Evolutionary conservation across 2,329 filamentous ascomycete species (phyloP).

Genomic region (Aspergillus luchuensis): DNA sequence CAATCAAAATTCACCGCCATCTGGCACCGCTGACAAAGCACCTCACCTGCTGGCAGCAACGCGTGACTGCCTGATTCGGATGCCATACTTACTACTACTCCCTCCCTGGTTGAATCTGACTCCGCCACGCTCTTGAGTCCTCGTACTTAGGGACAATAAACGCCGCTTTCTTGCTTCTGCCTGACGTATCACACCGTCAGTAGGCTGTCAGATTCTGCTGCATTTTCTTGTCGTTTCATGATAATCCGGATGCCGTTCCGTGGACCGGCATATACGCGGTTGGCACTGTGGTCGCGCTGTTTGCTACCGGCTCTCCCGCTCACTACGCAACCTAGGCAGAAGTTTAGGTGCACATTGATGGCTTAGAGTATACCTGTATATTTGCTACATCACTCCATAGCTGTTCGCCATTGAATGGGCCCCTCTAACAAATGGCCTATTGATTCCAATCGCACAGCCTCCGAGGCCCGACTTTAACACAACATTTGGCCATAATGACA

Average conservation of each 20-base stretch:
- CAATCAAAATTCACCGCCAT: neutral
- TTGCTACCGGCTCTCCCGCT: neutral
- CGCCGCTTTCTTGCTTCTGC: neutral
- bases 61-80: neutral
- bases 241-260: neutral
- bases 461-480: too few species aligned
- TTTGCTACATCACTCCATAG: too few species aligned
- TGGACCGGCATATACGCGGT: neutral
- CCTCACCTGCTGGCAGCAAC: neutral
- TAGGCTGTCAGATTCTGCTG: neutral
- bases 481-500: too few species aligned
- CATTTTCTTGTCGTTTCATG: neutral
- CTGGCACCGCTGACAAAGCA: too few species aligned
- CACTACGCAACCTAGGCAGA: neutral
- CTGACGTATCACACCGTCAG: neutral
- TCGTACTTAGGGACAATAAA: neutral
- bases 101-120: neutral
- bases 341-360: too few species aligned
- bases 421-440: too few species aligned
- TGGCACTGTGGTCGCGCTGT: neutral
- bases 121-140: neutral
- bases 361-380: too few species aligned
- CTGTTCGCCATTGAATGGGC: too few species aligned
- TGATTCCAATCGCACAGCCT: too few species aligned
- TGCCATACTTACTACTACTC: too few species aligned